phyloP scores from a whole-genome alignment of 345 rosid genomes.

The Camelina sativa region DNA sequence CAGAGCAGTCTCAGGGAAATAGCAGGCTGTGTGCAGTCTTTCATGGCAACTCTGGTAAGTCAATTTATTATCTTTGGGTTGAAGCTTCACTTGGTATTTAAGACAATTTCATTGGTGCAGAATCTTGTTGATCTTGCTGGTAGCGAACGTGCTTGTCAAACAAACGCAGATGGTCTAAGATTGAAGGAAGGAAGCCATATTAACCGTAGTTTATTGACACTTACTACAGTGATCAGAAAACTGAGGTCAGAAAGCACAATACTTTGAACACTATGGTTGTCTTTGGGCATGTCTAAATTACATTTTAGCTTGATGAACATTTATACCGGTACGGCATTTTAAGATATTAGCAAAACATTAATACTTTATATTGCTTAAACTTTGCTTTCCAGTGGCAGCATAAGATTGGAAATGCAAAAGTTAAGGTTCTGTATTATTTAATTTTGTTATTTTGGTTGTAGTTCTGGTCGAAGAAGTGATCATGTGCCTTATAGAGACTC shows the following conservation, averaged over 20 bases:
- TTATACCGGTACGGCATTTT: neutral
- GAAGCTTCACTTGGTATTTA: constrained; percentile 21
- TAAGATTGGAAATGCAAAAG: constrained; percentile 1
- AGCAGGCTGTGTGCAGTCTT: constrained; percentile 77
- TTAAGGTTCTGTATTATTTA: constrained; percentile 5
- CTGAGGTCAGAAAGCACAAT: constrained; percentile 66
- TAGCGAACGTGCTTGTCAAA: constrained; percentile 91
- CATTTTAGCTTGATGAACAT: constrained; percentile 20
- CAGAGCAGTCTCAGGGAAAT: constrained; percentile 82
- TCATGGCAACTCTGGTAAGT: constrained; percentile 87
- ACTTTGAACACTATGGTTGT: constrained; percentile 11
- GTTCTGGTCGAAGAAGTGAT: constrained; percentile 67
- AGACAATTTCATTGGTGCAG: constrained; percentile 51
- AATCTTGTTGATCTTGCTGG: constrained; percentile 99
- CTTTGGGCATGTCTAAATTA: constrained; percentile 27
- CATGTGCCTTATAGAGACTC: constrained; percentile 97
- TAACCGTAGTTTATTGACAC: constrained; percentile 92
- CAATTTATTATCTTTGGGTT: constrained; percentile 27
- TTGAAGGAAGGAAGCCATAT: constrained; percentile 96
- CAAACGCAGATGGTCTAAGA: constrained; percentile 80
- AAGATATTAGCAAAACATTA: constrained; percentile 3
- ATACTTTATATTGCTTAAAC: neutral
- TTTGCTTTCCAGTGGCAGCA: constrained; percentile 13
- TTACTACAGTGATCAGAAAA: constrained; percentile 92
- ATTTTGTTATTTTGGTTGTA: constrained; percentile 49